phyloP scores from a whole-genome alignment of 768 basidiomycete species.

The Boletus sp. region DNA sequence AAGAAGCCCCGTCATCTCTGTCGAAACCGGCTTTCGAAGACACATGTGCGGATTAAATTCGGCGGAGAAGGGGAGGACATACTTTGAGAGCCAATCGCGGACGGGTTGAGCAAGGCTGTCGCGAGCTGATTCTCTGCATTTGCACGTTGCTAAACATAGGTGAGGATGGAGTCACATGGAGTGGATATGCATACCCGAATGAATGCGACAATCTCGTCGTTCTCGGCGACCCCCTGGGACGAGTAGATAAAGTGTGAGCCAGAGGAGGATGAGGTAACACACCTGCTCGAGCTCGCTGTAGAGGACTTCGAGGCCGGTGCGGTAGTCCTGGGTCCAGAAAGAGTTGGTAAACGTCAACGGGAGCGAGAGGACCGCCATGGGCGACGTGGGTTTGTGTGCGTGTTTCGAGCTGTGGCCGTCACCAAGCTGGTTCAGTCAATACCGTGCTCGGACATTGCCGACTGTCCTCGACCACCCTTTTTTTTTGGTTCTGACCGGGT shows the following conservation, averaged over 20 bases:
- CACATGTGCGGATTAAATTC: conserved; percentile 4
- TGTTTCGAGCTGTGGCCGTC: conserved; percentile 7
- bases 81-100: conserved; percentile 50
- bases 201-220: conserved; percentile 79
- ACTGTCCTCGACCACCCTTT: conserved; percentile 29
- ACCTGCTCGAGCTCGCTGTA: conserved; percentile 79
- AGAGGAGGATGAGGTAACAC: conserved; percentile 12
- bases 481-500: conserved; percentile 14
- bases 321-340: conserved; percentile 93
- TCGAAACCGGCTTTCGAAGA: conserved; percentile 59
- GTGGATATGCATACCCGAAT: conserved; percentile 61
- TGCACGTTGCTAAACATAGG: conserved; percentile 60
- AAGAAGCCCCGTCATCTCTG: conserved; percentile 81
- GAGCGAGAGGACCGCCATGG: conserved; percentile 85
- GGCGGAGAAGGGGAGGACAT: conserved; percentile 9
- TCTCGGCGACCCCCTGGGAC: conserved; percentile 72
- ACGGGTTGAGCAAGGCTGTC: conserved; percentile 49
- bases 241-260: conserved; percentile 15
- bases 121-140: conserved; percentile 67
- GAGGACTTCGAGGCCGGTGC: conserved; percentile 75
- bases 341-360: conserved; percentile 89
- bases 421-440: not conserved
- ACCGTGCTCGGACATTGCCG: conserved; percentile 28
- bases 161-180: conserved; percentile 3
- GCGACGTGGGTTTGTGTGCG: conserved; percentile 7